phyloP scores from a whole-genome alignment of 371 early-diverging fungal genomes.

The Blyttiomyces sp. region DNA sequence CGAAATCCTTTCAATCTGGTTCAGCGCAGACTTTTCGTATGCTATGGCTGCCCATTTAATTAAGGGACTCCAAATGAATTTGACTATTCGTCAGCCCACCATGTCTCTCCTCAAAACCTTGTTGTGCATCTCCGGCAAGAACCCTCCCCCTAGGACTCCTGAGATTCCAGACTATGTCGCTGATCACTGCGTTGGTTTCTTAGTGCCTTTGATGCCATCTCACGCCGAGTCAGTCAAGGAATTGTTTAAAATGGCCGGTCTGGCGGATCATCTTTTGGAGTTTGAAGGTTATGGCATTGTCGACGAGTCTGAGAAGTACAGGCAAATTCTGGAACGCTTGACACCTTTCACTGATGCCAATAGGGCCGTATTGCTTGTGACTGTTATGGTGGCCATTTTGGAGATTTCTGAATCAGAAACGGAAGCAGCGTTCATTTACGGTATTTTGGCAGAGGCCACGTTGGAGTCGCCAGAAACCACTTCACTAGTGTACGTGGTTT shows the following conservation, averaged over 20 bases:
- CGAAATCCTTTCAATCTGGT: constrained; percentile 70
- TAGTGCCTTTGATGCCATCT: constrained; percentile 69
- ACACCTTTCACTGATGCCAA: constrained; percentile 40
- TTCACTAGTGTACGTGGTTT: constrained; percentile 61
- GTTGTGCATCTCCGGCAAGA: constrained; percentile 55
- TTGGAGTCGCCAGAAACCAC: constrained; percentile 72
- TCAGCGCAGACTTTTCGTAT: constrained; percentile 79
- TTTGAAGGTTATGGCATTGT: no score
- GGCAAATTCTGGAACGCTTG: constrained; percentile 20
- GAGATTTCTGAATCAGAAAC: constrained; percentile 78
- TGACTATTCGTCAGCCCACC: constrained; percentile 68
- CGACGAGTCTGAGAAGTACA: constrained; percentile 17
- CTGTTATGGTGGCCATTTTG: constrained; percentile 76
- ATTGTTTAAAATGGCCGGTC: constrained; percentile 42
- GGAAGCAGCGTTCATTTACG: constrained; percentile 81
- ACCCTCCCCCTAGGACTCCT: constrained; percentile 49
- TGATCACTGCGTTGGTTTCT: constrained; percentile 67
- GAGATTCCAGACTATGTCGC: constrained; percentile 44
- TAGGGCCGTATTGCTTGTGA: constrained; percentile 70
- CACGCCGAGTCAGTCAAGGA: constrained; percentile 55
- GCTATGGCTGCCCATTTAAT: constrained; percentile 77
- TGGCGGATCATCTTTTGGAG: constrained; percentile 13
- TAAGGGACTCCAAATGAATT: constrained; percentile 73
- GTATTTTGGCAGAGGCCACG: constrained; percentile 77
- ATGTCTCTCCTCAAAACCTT: constrained; percentile 67